Base-by-base conservation (phyloP, 2,329 filamentous ascomycete genomes). In the Phaeosphaeriaceae sp. region DNA sequence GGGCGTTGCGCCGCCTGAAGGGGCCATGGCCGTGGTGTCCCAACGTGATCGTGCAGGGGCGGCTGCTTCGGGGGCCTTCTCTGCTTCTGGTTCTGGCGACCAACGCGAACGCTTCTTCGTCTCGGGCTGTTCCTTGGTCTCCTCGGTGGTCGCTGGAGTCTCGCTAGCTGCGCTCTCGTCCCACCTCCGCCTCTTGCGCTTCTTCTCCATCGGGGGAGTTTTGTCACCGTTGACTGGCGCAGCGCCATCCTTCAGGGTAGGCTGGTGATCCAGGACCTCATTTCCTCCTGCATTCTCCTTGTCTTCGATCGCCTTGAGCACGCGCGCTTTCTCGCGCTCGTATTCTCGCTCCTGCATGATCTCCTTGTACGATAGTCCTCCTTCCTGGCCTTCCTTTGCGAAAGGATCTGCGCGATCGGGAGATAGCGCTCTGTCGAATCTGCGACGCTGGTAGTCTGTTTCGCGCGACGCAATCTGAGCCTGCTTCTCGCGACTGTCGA, bases 371-470 rank as follows among this genome's bases (percentile, higher is more conserved):
- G 88, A 94, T 61, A 91, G 84, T 19, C 91, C 92, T 66, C 93
- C 89, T 54, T 87, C 86, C 57, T 88, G 86, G 62, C 87, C 83
- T 73, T 93, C 91, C 63, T 89, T 87, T 24, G 91, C 90, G 73
- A 96, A 96, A 27, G 92, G 89, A 75, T 97, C 93, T 61, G 89
- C 91, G 71, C 92, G 89, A 9, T 91, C 93, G 4, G 93, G 93
- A 21, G 92, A 95, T 62, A 98, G 84, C 47, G 78, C 72, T 61
- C 95, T 92, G 76, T 97, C 89, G 78, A 96, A 96, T 58, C 93
- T 89, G 66, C 93, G 91, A 81, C 96, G 97, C 80, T 99, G 96
- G 76, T 99, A 99, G 74, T 98, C 94, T 63, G 93, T 96, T 82
- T 98, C 94, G 71, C 95, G 90, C 75, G 96, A 94, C 60, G 89